Evolutionary conservation across 768 basidiomycete species (phyloP), one percentile per base, ranked within the genome.

Genomic region (Rhodosporidiobolus odoratus): DNA sequence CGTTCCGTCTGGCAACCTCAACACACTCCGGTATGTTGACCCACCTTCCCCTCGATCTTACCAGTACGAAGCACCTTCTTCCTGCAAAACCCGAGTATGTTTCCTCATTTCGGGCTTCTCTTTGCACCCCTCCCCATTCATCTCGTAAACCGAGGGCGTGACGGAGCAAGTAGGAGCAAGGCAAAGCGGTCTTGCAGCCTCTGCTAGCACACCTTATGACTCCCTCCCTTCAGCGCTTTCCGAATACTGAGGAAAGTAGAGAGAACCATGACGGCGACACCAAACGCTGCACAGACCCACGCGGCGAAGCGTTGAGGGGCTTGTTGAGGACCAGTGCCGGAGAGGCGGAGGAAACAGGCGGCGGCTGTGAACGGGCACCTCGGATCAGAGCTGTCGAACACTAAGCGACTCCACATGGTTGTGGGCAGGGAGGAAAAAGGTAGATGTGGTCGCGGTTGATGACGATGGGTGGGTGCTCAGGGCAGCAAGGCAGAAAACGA

Each of bases 271-370:
- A 79, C 78, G 12, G 63, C 23, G 21, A 77, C 17, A 6, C 78
- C 78, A 34, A 79, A 79, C 23, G n/a, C 68, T 0, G 69, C 73
- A 37, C 78, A 78, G 3, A 58, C 59, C 77, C 77, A 77, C 0
- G 78, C 77, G 0, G 69, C 69, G 25, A 57, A 58, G 65, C 53
- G 61, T 32, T 53, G 70, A 23, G 27, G 74, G 25, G 47, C 65
- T 27, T 21, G 68, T 57, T 54, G 68, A 41, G 37, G 30, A 38
- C 60, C 76, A 32, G 54, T 66, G n/a, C 65, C 65, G 58, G 60
- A 53, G 12, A 95, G 86, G 78, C 89, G 89, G 76, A 91, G 81
- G 81, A 90, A 92, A 79, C 92, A 95, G 4, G 86, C 87, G 0
- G 92, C 88, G 16, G 92, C 72, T 73, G 61, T 7, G 15, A 12